Evolutionary conservation across 140 eudicot genomes (phyloP), one percentile per base, ranked within the genome.

Genomic region (Ambrosia hybrid): DNA sequence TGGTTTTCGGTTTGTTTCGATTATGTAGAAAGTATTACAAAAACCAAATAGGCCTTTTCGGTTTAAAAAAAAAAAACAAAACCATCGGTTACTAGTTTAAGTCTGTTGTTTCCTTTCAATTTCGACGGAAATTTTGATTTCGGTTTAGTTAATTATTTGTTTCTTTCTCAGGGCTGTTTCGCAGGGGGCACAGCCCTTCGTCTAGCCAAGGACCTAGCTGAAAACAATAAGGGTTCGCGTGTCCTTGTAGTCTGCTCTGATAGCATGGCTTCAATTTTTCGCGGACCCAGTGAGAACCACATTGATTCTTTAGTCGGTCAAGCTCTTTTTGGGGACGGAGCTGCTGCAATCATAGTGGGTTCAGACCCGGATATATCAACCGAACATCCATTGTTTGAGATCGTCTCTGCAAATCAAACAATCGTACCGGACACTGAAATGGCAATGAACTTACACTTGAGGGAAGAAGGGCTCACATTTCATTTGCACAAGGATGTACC

Each of bases 101-200:
- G n/a, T n/a, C n/a, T n/a, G n/a, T n/a, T n/a, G n/a, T n/a, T n/a
- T n/a, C n/a, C n/a, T n/a, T n/a, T n/a, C n/a, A n/a, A n/a, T n/a
- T n/a, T n/a, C n/a, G n/a, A n/a, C n/a, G n/a, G n/a, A n/a, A n/a
- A n/a, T n/a, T n/a, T n/a, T n/a, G n/a, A n/a, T n/a, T n/a, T 41
- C 46, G 46, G 46, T 41, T 41, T 4, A 9, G 9, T 41, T 41
- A 41, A 6, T 41, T 8, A 2, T 1, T 41, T 41, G 5, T 41
- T 41, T 3, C 46, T 41, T 9, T 5, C 9, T 9, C 46, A 73
- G n/a, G n/a, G n/a, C n/a, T n/a, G n/a, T n/a, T n/a, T n/a, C n/a
- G n/a, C n/a, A n/a, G 79, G 79, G 16, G 79, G 79, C 11, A 74
- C 21, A 0, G 70, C 45, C 73, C 79, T 65, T 49, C 72, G 79